Base-by-base conservation (phyloP, 345 rosid species). In the Mangifera indica region DNA sequence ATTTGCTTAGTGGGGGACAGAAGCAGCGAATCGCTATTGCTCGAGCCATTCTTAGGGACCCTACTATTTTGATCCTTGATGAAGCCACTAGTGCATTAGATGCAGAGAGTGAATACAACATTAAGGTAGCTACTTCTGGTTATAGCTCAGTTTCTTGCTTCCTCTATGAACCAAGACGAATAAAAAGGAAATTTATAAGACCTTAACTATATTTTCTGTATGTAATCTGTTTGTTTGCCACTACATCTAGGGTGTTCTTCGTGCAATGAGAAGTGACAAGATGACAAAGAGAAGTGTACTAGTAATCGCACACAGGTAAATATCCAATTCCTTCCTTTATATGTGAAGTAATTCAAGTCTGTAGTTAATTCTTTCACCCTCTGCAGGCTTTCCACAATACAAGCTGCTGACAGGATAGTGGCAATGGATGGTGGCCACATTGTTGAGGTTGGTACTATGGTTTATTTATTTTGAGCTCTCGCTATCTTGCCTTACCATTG, bases 11-110 rank as follows among this genome's bases (percentile, higher is more conserved):
- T 51, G 98, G 98, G 67, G 98, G 98, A 40, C 98, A 94, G 81
- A 94, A 92, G 87, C 98, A 94, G 84, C 83, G 98, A 63, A 94
- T 92, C 76, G 98, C 98, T 55, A 92, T 92, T 74, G 97, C 98
- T 67, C 93, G 98, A 57, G 97, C 98, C 59, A 85, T 92, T 78
- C 97, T 94, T 60, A 87, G 98, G 81, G 98, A 94, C 79, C 98
- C 97, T 10, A 73, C 80, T 66, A 88, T 94, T 78, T 86, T 94
- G 74, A 89, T 94, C 79, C 93, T 94, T 29, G 98, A 94, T 81
- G 98, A 94, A 86, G 98, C 98, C 49, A 94, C 97, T 10, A 90
- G 98, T 72, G 98, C 97, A 53, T 84, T 94, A 48, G 98, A 90
- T 82, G 98, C 98, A 70, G 97, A 94, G 83, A 94, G 98, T 56